Percentiles rank a stretch among this genome's conserved stretches.
These are phyloP conservation scores for Erysimum cheiri DNA, from an alignment of 441 rosid genomes.

Conservation along the genomic window DNA sequence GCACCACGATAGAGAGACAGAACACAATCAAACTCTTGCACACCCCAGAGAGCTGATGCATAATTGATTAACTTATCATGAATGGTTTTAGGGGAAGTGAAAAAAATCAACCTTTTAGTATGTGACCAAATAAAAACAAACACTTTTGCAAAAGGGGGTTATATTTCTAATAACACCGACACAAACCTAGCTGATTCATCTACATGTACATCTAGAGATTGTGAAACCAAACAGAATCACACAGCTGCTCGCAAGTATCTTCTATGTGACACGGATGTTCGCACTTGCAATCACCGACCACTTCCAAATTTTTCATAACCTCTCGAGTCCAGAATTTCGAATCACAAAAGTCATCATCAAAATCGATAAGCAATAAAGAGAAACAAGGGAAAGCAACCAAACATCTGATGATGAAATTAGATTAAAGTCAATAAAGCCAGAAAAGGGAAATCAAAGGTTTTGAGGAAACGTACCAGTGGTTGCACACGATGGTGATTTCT, in stretches of 20 bases:
- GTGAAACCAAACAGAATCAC: slow-evolving; percentile 17
- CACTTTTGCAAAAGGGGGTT: background rate
- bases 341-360: slow-evolving; percentile 26
- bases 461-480: slow-evolving; percentile 65
- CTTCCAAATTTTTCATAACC: background rate
- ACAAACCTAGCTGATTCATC: slow-evolving; percentile 26
- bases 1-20: background rate
- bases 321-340: slow-evolving; percentile 1
- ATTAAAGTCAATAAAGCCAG: background rate
- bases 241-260: slow-evolving; percentile 32
- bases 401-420: slow-evolving; percentile 8
- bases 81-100: background rate
- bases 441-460: background rate
- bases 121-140: slow-evolving; percentile 5
- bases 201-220: background rate
- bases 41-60: slow-evolving; percentile 6
- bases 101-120: background rate
- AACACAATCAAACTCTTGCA: background rate
- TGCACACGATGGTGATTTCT: slow-evolving; percentile 70
- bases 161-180: slow-evolving; percentile 25
- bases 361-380: slow-evolving; percentile 20
- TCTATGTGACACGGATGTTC: background rate
- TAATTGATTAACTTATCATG: background rate
- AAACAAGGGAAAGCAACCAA: slow-evolving; percentile 4
- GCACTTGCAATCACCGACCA: slow-evolving; percentile 12